phyloP scores from a whole-genome alignment of 495 filamentous ascomycete genomes.

The Tirmania nivea region DNA sequence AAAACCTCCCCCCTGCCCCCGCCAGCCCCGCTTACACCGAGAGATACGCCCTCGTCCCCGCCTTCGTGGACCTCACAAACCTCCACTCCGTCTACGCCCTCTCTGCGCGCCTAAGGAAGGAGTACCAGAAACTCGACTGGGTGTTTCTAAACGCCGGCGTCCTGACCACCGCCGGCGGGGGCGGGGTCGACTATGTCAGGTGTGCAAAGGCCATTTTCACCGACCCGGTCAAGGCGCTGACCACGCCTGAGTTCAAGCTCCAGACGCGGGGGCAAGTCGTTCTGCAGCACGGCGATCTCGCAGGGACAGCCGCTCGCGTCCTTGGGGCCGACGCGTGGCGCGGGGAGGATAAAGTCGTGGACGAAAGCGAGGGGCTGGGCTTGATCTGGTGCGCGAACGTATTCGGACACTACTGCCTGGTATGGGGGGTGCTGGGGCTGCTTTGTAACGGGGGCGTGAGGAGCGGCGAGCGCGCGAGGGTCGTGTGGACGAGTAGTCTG shows the following conservation, averaged over 20 bases:
- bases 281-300: slow-evolving; percentile 21
- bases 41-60: slow-evolving; percentile 25
- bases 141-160: slow-evolving; percentile 75
- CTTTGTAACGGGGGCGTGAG: slow-evolving; percentile 36
- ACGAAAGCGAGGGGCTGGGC: slow-evolving; percentile 28
- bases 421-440: slow-evolving; percentile 54
- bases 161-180: slow-evolving; percentile 41
- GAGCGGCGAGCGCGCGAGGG: slow-evolving; percentile 31
- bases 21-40: no score
- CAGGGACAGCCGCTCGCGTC: background rate
- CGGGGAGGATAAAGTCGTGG: background rate
- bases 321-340: background rate
- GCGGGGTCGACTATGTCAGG: slow-evolving; percentile 53
- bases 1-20: no score
- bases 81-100: slow-evolving; percentile 28
- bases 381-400: slow-evolving; percentile 75
- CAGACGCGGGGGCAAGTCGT: slow-evolving; percentile 34
- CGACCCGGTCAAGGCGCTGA: slow-evolving; percentile 44
- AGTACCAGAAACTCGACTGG: slow-evolving; percentile 41
- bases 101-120: slow-evolving; percentile 24
- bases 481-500: slow-evolving; percentile 70
- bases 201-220: slow-evolving; percentile 35
- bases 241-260: slow-evolving; percentile 60
- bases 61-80: slow-evolving; percentile 35
- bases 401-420: slow-evolving; percentile 85